Percentiles rank a stretch among this genome's conserved stretches.
These are phyloP conservation scores for Neurospora cerealis DNA, from an alignment of 495 filamentous ascomycete species.

Conservation along the genomic window DNA sequence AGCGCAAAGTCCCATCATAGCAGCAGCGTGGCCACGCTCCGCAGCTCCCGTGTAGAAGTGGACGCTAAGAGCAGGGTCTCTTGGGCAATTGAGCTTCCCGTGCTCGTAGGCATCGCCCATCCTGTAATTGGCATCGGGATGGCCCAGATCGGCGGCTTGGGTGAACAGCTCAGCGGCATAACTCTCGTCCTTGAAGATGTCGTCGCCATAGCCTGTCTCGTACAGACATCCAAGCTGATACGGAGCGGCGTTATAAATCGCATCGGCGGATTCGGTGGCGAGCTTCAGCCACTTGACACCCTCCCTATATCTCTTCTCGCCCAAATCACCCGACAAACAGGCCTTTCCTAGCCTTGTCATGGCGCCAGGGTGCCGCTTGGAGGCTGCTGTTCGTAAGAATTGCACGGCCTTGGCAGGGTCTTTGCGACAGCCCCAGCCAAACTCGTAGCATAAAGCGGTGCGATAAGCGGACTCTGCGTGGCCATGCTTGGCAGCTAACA, in stretches of 20 bases:
- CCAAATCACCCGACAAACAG: slow-evolving; percentile 80
- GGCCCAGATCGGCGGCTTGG: slow-evolving; percentile 84
- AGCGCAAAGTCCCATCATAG: slow-evolving; percentile 98
- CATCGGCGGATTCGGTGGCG: slow-evolving; percentile 77
- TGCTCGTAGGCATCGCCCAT: slow-evolving; percentile 98
- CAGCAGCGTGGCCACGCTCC: slow-evolving; percentile 67
- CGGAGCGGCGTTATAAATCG: slow-evolving; percentile 84
- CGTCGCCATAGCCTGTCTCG: slow-evolving; percentile 81
- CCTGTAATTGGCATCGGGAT: slow-evolving; percentile 70
- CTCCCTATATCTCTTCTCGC: slow-evolving; percentile 77
- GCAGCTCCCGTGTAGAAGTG: slow-evolving; percentile 96
- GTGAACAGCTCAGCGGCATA: slow-evolving; percentile 95
- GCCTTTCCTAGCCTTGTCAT: slow-evolving; percentile 88
- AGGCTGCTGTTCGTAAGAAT: slow-evolving; percentile 81
- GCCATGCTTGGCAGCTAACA: slow-evolving; percentile 91
- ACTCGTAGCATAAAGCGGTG: slow-evolving; percentile 91
- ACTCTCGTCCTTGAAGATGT: slow-evolving; percentile 77
- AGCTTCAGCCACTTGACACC: slow-evolving; percentile 96
- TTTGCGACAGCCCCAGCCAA: slow-evolving; percentile 89
- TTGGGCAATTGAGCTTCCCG: slow-evolving; percentile 74
- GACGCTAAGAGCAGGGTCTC: slow-evolving; percentile 85
- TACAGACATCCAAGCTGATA: slow-evolving; percentile 86
- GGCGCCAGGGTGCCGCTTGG: slow-evolving; percentile 89
- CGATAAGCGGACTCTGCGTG: slow-evolving; percentile 95
- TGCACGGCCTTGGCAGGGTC: slow-evolving; percentile 85